phyloP scores from a whole-genome alignment of 139 green algal species.

The Yamagishiella unicocca region DNA sequence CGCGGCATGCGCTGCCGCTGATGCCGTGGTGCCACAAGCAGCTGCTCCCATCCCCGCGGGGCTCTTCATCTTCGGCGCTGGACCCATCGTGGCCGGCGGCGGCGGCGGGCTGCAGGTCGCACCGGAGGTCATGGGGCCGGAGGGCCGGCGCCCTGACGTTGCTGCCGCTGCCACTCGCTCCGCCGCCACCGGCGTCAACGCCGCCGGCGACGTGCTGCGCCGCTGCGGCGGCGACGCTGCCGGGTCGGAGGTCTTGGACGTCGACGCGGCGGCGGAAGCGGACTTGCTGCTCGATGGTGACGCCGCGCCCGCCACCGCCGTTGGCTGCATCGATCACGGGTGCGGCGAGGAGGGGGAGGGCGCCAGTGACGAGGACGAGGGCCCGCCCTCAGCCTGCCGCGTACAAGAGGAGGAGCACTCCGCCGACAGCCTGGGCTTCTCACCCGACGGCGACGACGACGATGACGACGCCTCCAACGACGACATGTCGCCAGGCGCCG shows the following conservation, averaged over 20 bases:
- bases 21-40: too few species aligned
- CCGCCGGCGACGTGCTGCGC: neutral
- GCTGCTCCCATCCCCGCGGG: neutral
- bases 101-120: neutral
- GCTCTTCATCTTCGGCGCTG: slow-evolving; percentile 16
- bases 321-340: neutral
- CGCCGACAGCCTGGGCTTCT: neutral
- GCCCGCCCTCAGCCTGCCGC: neutral
- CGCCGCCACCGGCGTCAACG: too few species aligned
- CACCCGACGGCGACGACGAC: neutral
- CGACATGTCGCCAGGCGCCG: neutral
- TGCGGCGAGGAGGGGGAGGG: neutral
- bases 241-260: neutral
- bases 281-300: neutral
- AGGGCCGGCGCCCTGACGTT: neutral
- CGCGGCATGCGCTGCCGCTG: neutral
- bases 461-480: neutral
- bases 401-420: slow-evolving; percentile 7
- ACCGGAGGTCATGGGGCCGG: neutral
- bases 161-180: neutral
- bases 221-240: neutral
- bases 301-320: neutral
- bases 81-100: neutral
- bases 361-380: neutral
- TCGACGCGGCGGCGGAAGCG: neutral